A percentile compares a stretch with the other conserved stretches of the same genome.
These are phyloP conservation scores for Ophioceras dolichostomum DNA, from an alignment of 2,329 filamentous ascomycete species.

Conservation along the genomic window DNA sequence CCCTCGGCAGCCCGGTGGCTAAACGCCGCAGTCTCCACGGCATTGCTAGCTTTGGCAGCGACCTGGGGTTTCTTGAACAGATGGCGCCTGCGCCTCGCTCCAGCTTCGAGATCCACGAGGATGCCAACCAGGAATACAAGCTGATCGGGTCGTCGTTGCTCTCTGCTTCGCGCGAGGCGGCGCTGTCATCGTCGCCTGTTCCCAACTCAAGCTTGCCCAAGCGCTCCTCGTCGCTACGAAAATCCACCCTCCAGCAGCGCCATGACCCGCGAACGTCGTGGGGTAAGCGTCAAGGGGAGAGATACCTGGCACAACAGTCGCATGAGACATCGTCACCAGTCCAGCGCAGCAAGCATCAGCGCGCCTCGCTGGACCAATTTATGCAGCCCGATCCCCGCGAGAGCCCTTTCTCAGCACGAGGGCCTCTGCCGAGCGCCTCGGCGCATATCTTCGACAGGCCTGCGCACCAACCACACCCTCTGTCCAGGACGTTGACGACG, in stretches of 20 bases:
- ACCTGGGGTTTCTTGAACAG: conserved; percentile 68
- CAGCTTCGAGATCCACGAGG: conserved; percentile 34
- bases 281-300: conserved; percentile 45
- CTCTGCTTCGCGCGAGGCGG: conserved; percentile 25
- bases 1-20: conserved; percentile 73
- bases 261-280: conserved; percentile 55
- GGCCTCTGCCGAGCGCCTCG: conserved; percentile 38
- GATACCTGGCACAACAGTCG: conserved; percentile 36
- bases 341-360: conserved; percentile 48
- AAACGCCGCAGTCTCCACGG: conserved; percentile 84
- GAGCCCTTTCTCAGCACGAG: conserved; percentile 47
- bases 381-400: conserved; percentile 52
- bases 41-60: conserved; percentile 46
- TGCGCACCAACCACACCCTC: conserved; percentile 57
- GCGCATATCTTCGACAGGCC: conserved; percentile 33
- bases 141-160: conserved; percentile 25
- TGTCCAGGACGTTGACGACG: conserved; percentile 77
- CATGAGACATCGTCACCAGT: conserved; percentile 43
- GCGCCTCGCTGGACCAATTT: conserved; percentile 71
- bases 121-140: conserved; percentile 37
- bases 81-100: conserved; percentile 22
- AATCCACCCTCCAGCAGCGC: conserved; percentile 80
- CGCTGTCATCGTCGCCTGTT: conserved; percentile 25
- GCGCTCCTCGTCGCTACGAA: conserved; percentile 66
- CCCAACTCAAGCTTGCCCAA: conserved; percentile 44